phyloP scores from a whole-genome alignment of 305 asterid species.

The Ilex paraguariensis region DNA sequence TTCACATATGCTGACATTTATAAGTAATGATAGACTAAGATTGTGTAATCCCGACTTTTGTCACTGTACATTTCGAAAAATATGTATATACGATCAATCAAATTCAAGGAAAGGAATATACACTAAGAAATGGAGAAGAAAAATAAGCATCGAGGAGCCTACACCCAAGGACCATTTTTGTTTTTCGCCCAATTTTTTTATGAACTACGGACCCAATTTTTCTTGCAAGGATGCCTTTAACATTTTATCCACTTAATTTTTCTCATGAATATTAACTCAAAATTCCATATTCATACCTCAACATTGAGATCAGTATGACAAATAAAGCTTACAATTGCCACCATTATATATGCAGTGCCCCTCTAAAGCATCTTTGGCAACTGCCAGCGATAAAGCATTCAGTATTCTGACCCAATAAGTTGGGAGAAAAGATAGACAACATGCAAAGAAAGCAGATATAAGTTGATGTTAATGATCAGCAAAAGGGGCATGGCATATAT shows the following conservation, averaged over 20 bases:
- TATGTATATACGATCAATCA: not conserved
- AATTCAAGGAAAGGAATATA: conserved; percentile 5
- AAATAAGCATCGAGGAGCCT: conserved; percentile 20
- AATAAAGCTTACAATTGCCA: conserved; percentile 97
- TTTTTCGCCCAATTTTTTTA: not conserved
- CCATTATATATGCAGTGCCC: conserved; percentile 96
- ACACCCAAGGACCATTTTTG: not conserved
- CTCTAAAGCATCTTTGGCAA: conserved; percentile 71
- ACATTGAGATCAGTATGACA: conserved; percentile 92
- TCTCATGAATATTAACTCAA: conserved; percentile 24
- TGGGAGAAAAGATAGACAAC: no score
- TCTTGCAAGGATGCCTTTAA: conserved; percentile 10
- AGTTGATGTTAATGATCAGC: no score
- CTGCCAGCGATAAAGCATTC: conserved; percentile 26
- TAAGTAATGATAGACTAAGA: conserved; percentile 16
- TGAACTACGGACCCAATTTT: conserved; percentile 15
- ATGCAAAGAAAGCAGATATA: no score
- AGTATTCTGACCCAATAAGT: no score
- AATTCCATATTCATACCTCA: conserved; percentile 59
- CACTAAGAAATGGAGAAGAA: no score
- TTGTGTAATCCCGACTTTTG: conserved; percentile 75
- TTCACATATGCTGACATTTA: no score
- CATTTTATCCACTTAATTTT: not conserved
- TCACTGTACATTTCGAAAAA: conserved; percentile 63
- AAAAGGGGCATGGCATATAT: no score